A percentile compares a stretch with the other conserved stretches of the same genome.
phyloP scores from a whole-genome alignment of 257 asterid species.

The Paraleonurus japonicus region DNA sequence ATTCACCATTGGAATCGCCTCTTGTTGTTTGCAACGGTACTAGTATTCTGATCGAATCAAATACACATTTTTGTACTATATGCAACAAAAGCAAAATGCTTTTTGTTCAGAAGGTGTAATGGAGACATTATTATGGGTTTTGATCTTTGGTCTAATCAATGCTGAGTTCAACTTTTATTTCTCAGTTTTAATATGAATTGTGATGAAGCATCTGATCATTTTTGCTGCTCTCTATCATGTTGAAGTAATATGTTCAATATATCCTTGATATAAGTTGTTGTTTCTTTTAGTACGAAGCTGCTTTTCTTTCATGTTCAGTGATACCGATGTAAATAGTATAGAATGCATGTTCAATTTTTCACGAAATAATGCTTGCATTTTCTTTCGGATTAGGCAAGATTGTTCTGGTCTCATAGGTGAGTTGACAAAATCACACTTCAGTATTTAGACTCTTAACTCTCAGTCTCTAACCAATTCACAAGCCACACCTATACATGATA shows the following conservation, averaged over 20 bases:
- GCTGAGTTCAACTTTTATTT: not conserved
- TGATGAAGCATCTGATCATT: not conserved
- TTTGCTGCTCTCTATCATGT: not conserved
- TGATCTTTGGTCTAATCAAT: constrained; percentile 2
- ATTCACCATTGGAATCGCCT: constrained; percentile 19
- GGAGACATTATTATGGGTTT: constrained; percentile 4
- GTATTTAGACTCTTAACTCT: not conserved
- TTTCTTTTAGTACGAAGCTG: not conserved
- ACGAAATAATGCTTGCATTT: not conserved
- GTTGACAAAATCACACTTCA: not conserved
- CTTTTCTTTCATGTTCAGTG: not conserved
- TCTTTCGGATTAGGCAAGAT: not conserved
- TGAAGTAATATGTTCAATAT: not conserved
- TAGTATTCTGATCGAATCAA: constrained; percentile 27
- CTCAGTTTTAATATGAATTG: not conserved
- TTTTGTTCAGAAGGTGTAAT: constrained; percentile 16
- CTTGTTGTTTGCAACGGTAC: constrained; percentile 27
- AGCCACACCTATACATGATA: not conserved
- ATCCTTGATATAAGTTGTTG: not conserved
- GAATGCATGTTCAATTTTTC: too few relatives aligned
- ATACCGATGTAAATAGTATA: not conserved
- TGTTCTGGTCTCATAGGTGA: not conserved
- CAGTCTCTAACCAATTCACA: not conserved
- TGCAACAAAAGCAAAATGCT: constrained; percentile 22
- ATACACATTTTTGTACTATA: constrained; percentile 20